phyloP scores from a whole-genome alignment of 139 green algal species.

The Auxenochlorella pyrenoidosa region DNA sequence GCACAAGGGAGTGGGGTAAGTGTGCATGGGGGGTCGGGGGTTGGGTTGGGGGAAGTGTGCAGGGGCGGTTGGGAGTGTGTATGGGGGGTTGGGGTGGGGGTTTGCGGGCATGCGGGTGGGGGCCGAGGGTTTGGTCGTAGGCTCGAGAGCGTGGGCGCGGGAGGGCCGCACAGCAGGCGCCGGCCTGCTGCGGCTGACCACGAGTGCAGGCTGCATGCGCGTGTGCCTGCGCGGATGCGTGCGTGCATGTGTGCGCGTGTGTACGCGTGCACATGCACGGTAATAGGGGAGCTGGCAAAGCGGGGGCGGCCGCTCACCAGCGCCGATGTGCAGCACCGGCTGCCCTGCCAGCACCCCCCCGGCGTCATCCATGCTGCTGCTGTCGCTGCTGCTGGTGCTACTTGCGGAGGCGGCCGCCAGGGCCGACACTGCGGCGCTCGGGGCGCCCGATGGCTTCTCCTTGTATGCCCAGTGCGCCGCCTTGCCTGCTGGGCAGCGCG shows the following conservation, averaged over 20 bases:
- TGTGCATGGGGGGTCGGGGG: neutral
- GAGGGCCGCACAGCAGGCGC: no score
- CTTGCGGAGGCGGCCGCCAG: neutral
- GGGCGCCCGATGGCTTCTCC: slow-evolving; percentile 42
- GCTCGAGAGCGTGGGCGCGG: no score
- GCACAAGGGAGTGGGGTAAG: neutral
- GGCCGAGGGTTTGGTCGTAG: no score
- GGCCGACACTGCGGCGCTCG: neutral
- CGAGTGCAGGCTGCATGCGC: no score
- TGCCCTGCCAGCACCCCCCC: slow-evolving; percentile 38
- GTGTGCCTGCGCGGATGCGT: no score
- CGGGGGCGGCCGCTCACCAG: slow-evolving; percentile 29
- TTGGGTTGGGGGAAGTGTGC: neutral
- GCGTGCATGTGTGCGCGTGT: no score
- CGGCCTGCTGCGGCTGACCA: no score
- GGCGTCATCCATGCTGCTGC: neutral
- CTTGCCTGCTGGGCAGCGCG: slow-evolving; percentile 6
- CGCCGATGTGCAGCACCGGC: slow-evolving; percentile 56
- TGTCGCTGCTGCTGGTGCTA: neutral
- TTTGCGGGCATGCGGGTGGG: no score
- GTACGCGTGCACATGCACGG: no score
- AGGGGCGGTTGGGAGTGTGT: no score
- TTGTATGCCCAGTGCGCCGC: slow-evolving; percentile 94
- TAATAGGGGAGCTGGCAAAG: no score
- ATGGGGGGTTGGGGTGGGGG: no score